These are phyloP conservation scores for Mrakia hoshinonis DNA, from an alignment of 768 basidiomycete species.

Conservation along the genomic window DNA sequence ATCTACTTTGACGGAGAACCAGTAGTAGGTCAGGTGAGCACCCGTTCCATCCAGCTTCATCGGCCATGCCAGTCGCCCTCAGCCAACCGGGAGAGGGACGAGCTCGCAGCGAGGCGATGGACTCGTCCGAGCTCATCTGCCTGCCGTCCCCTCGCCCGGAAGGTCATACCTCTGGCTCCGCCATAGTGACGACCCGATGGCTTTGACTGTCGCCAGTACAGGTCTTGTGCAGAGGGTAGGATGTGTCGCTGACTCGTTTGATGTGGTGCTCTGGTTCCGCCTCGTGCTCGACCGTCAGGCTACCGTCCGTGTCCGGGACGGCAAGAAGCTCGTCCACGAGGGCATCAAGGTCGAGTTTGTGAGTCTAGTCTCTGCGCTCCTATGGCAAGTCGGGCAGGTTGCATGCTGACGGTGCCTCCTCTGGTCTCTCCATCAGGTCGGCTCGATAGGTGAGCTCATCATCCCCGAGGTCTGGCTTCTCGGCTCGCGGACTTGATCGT, in stretches of 20 bases:
- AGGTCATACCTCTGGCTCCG: too few species aligned
- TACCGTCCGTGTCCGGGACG: conserved; percentile 78
- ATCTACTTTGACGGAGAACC: conserved; percentile 94
- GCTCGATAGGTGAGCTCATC: conserved; percentile 19
- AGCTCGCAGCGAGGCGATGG: too few species aligned
- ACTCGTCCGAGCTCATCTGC: too few species aligned
- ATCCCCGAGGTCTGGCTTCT: not conserved
- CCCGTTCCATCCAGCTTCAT: too few species aligned
- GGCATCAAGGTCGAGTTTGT: conserved; percentile 98
- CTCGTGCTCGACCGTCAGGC: conserved; percentile 48
- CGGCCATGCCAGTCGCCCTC: too few species aligned
- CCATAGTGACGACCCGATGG: too few species aligned
- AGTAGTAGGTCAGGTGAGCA: conserved; percentile 68
- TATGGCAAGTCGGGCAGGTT: too few species aligned
- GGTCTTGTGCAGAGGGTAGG: too few species aligned
- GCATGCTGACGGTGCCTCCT: not conserved
- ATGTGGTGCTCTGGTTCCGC: not conserved
- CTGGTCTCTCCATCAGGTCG: conserved; percentile 8
- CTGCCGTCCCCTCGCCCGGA: too few species aligned
- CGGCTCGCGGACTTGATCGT: not conserved
- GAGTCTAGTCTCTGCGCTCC: conserved; percentile 53
- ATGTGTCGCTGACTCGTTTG: not conserved
- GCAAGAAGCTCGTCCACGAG: conserved; percentile 88
- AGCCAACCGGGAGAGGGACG: too few species aligned
- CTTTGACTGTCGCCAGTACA: too few species aligned